A percentile compares a stretch with the other conserved stretches of the same genome.
phyloP scores from a whole-genome alignment of 805 yeast species.

The Saccharomycodes ludwigii region DNA sequence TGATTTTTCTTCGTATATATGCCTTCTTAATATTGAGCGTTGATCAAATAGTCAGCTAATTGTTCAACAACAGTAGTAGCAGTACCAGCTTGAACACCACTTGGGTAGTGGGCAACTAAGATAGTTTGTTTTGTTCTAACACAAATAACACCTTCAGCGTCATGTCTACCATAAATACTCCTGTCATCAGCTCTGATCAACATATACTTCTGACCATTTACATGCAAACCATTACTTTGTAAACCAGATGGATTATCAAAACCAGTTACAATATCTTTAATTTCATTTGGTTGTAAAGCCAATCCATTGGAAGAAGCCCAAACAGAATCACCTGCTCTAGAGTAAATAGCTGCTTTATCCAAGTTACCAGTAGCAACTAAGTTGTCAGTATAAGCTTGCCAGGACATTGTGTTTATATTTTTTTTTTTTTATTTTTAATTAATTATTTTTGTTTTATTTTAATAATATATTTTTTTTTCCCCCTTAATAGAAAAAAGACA shows the following conservation, averaged over 20 bases:
- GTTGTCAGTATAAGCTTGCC: conserved; percentile 85
- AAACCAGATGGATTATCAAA: conserved; percentile 67
- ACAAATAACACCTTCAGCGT: conserved; percentile 76
- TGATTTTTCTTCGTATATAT: too few relatives aligned
- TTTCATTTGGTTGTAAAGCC: conserved; percentile 54
- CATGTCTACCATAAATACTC: conserved; percentile 87
- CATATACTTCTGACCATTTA: conserved; percentile 79
- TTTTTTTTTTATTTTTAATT: not conserved
- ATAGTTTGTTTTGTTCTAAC: conserved; percentile 93
- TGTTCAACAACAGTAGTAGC: conserved; percentile 93
- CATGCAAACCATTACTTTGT: conserved; percentile 78
- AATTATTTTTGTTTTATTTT: not conserved
- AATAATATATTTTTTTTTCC: too few relatives aligned
- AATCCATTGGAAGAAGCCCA: conserved; percentile 83
- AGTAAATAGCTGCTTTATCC: conserved; percentile 86
- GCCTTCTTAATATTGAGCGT: conserved; percentile 76
- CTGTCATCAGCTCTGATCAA: conserved; percentile 82
- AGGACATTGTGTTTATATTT: conserved; percentile 6
- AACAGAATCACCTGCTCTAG: conserved; percentile 85
- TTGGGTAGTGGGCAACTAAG: conserved; percentile 86
- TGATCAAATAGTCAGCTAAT: conserved; percentile 86
- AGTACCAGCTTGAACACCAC: conserved; percentile 85
- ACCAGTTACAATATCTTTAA: conserved; percentile 62
- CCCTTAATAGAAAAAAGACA: too few relatives aligned
- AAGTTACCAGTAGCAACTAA: conserved; percentile 76